phyloP scores from a whole-genome alignment of 2,329 filamentous ascomycete genomes.

The Tolypocladium tropicale region DNA sequence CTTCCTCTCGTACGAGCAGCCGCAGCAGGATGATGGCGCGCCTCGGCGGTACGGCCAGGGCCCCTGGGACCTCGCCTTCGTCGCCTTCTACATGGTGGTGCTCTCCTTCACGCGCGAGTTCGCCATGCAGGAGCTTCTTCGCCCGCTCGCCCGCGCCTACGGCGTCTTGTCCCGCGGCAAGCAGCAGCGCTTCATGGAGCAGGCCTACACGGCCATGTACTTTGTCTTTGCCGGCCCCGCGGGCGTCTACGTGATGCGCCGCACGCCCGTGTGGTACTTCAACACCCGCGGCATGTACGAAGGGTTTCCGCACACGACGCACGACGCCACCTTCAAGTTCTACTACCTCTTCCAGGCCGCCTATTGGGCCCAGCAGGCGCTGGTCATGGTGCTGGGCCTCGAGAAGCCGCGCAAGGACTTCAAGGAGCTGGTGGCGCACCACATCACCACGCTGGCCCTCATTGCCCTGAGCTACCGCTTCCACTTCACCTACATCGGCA shows the following conservation, averaged over 20 bases:
- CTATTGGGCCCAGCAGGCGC: constrained; percentile 92
- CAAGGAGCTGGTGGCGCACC: constrained; percentile 83
- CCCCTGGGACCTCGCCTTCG: constrained; percentile 75
- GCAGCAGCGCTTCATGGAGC: constrained; percentile 89
- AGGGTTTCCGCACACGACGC: constrained; percentile 71
- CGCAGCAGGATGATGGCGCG: constrained; percentile 28
- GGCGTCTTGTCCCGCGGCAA: constrained; percentile 64
- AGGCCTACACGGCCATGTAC: constrained; percentile 89
- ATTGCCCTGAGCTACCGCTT: constrained; percentile 87
- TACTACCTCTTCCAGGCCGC: constrained; percentile 92
- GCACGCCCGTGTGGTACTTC: constrained; percentile 92
- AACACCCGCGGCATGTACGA: constrained; percentile 87
- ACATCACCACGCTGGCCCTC: constrained; percentile 77
- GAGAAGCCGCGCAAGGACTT: constrained; percentile 95
- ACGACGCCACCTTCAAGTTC: constrained; percentile 77
- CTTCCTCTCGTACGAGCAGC: constrained; percentile 79
- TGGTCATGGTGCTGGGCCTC: constrained; percentile 78
- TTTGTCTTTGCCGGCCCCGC: constrained; percentile 74
- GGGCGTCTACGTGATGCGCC: constrained; percentile 83
- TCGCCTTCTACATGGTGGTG: constrained; percentile 80
- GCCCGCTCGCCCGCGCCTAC: constrained; percentile 59
- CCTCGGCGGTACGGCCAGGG: constrained; percentile 77
- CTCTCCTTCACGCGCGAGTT: constrained; percentile 92
- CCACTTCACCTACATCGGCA: constrained; percentile 94
- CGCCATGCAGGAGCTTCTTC: constrained; percentile 82